Evolutionary conservation across 2,329 filamentous ascomycete species (phyloP), one percentile per base, ranked within the genome.

Genomic region (Pseudodiploospora longispora): DNA sequence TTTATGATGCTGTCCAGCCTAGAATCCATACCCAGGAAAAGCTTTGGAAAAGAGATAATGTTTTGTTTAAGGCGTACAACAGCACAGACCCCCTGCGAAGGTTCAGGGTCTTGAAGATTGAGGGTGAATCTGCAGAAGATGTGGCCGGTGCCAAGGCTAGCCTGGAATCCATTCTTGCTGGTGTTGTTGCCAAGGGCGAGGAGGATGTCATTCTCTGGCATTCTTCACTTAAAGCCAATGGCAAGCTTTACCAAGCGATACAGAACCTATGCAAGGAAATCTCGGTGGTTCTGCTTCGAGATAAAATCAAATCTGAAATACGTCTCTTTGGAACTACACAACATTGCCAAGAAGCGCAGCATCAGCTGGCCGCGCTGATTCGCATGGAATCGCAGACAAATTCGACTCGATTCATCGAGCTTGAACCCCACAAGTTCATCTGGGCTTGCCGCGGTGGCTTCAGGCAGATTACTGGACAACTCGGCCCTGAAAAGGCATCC

Each of bases 61-160:
- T 63, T 12, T 44, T 38, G 29, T 56, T 62, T 40, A 55, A 12
- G 36, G 37, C 42, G 7, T 44, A 44, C 30, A 28, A 12, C 3
- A 10, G 29, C n/a, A n/a, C n/a, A n/a, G n/a, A n/a, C n/a, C n/a
- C n/a, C n/a, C n/a, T n/a, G n/a, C n/a, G n/a, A n/a, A n/a, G n/a
- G 54, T 61, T 63, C 38, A 55, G 54, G 4, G 54, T 59, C 5
- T 43, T 72, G 30, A 66, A 63, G 43, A 47, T 72, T 12, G 66
- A 69, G 48, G 63, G 67, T 0, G 55, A 61, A 4, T 44, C 51
- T 27, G 48, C 49, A 5, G 53, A 57, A 37, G 46, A 50, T 2
- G 59, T 70, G 5, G 57, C 55, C 1, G 44, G 47, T 6, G 63
- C 65, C 3, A 65, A 63, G 33, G 50, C 53, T 1, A 48, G 36